A percentile compares a stretch with the other conserved stretches of the same genome.
Conservation (phyloP, 495 filamentous ascomycete species). For the Aspergillus diversus region DNA sequence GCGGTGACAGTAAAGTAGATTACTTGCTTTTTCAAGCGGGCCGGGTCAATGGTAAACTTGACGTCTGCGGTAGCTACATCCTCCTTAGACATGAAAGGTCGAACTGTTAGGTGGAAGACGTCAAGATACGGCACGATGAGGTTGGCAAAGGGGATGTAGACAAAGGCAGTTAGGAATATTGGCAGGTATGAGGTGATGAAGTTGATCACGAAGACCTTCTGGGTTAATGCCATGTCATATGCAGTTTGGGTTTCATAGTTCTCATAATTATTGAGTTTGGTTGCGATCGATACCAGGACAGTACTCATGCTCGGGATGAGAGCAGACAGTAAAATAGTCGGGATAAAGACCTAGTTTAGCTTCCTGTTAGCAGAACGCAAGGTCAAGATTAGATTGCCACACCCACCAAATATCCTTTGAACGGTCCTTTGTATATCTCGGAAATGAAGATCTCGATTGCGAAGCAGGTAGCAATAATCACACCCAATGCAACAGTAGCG, state of each 20-base stretch:
- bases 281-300: constrained; percentile 76
- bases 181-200: constrained; percentile 96
- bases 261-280: constrained; percentile 79
- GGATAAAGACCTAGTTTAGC: constrained; percentile 73
- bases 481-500: constrained; percentile 69
- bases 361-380: constrained; percentile 26
- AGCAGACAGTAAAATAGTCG: constrained; percentile 82
- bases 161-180: constrained; percentile 90
- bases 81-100: constrained; percentile 72
- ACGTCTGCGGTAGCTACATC: constrained; percentile 60
- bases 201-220: constrained; percentile 94
- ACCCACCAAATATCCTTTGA: constrained; percentile 80
- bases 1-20: constrained; percentile 98
- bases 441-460: constrained; percentile 95
- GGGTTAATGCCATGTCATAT: constrained; percentile 79
- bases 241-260: constrained; percentile 87
- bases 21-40: constrained; percentile 85
- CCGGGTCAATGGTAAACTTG: constrained; percentile 81
- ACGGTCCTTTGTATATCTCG: constrained; percentile 89
- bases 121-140: constrained; percentile 88
- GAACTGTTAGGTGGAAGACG: constrained; percentile 77
- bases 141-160: constrained; percentile 93
- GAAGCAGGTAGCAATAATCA: constrained; percentile 85
- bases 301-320: constrained; percentile 77
- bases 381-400: not conserved